Evolutionary conservation across 208 protist genomes (phyloP), one percentile per base, ranked within the genome.

Genomic region (Acanthamoeba healyi): DNA sequence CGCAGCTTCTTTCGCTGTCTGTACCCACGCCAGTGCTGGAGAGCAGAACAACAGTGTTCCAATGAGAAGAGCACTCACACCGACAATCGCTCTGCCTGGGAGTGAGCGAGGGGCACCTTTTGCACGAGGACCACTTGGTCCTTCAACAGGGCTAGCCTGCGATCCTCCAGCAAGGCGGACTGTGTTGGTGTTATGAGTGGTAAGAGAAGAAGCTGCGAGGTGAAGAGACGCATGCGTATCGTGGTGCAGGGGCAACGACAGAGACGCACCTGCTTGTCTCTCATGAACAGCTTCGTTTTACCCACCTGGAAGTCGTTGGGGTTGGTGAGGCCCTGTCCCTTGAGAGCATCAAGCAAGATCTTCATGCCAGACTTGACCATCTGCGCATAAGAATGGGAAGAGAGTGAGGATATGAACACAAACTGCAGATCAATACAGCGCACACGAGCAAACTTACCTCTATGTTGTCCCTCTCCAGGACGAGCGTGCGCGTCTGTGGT

Each of bases 281-380:
- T 9, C 58, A 67, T 54, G 81, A 89, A 89, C 15, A 89, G 12
- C 32, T 89, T 89, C 7, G 34, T 63, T 42, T 89, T 89, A 10
- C 81, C 81, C 24, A 89, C 17, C 29, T 89, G 81, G 26, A 89
- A 17, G 15, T 89, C 42, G 32, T 12, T 36, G 26, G 19, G 12
- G n/a, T 24, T 67, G 58, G n/a, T 67, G 24, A 67, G n/a, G 58
- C n/a, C 58, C 58, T 34, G 58, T 24, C 6, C n/a, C 36, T 44
- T 81, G 38, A 81, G 72, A 44, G 10, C 22, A 44, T 12, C 72
- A 5, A 81, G 40, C 72, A 81, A 24, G 14, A 40, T 5, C 6
- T 40, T 81, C 58, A 67, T 6, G 14, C 14, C 15, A 9, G 6
- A 29, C 22, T 34, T 67, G 58, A 67, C n/a, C 58, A 24, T 67